Evolutionary conservation across 2,329 filamentous ascomycete genomes (phyloP).

Genomic region (Penicillium hesseltinei): DNA sequence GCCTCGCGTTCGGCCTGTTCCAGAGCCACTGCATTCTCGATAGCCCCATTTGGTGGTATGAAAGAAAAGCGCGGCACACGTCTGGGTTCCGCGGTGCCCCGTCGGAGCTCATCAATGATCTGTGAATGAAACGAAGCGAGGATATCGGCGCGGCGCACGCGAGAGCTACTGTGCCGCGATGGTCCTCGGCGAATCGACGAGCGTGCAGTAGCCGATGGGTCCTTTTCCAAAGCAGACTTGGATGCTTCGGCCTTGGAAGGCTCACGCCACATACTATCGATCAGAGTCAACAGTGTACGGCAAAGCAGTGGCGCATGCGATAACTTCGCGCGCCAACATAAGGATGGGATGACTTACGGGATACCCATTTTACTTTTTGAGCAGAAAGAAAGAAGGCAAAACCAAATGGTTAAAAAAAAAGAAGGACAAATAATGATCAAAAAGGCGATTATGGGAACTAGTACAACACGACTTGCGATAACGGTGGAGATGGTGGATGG

Average conservation of each 20-base stretch:
- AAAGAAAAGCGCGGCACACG: constrained; percentile 3
- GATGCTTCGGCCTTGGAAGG: constrained; percentile 47
- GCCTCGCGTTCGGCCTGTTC: constrained; percentile 34
- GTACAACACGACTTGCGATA: constrained; percentile 8
- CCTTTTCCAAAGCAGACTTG: constrained; percentile 49
- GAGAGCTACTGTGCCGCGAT: constrained; percentile 27
- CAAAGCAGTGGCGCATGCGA: constrained; percentile 19
- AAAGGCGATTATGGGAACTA: neutral
- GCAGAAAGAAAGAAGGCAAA: constrained; percentile 1
- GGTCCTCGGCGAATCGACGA: constrained; percentile 55
- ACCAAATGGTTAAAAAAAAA: neutral
- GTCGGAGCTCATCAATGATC: constrained; percentile 33
- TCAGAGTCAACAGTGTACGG: constrained; percentile 21
- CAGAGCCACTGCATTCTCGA: constrained; percentile 33
- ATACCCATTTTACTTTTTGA: constrained; percentile 37
- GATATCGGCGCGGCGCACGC: constrained; percentile 29
- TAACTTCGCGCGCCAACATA: constrained; percentile 2
- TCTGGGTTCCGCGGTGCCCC: constrained; percentile 19
- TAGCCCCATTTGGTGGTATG: constrained; percentile 15
- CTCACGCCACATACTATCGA: constrained; percentile 54
- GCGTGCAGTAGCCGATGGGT: constrained; percentile 53
- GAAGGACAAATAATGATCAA: neutral
- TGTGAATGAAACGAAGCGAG: constrained; percentile 32
- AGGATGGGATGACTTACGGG: constrained; percentile 37
- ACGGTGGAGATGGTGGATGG: constrained; percentile 13